phyloP scores from a whole-genome alignment of 768 basidiomycete species.

The Russula lepida region DNA sequence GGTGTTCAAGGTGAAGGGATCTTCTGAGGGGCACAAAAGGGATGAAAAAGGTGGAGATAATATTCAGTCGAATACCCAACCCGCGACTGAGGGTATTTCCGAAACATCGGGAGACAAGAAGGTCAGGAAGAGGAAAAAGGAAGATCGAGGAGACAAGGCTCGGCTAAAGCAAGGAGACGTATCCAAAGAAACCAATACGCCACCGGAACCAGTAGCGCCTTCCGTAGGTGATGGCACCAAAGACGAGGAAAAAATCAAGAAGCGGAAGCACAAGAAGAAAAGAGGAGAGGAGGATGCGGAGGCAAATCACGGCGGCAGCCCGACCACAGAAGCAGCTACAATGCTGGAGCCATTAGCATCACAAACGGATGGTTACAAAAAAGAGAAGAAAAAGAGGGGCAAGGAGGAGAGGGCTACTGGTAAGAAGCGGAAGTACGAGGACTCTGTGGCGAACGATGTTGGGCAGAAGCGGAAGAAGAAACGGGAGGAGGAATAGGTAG shows the following conservation, averaged over 20 bases:
- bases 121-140: slow-evolving; percentile 26
- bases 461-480: slow-evolving; percentile 12
- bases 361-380: background rate
- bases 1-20: background rate
- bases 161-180: slow-evolving; percentile 1
- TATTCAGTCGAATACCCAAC: slow-evolving; percentile 15
- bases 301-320: background rate
- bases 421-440: background rate
- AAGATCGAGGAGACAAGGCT: slow-evolving; percentile 17
- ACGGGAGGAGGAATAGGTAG: background rate
- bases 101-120: slow-evolving; percentile 23
- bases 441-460: background rate
- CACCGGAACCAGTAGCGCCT: background rate
- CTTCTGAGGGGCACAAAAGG: slow-evolving; percentile 23
- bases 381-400: background rate
- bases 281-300: background rate
- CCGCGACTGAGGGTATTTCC: background rate
- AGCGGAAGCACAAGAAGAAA: slow-evolving; percentile 19
- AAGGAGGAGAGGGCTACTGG: background rate
- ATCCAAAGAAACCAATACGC: background rate
- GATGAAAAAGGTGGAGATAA: slow-evolving; percentile 11
- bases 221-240: background rate
- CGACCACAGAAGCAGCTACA: background rate
- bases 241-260: background rate
- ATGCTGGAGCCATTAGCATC: background rate